Conservation (phyloP, 768 basidiomycete genomes). For the Leccinum arenicola region DNA sequence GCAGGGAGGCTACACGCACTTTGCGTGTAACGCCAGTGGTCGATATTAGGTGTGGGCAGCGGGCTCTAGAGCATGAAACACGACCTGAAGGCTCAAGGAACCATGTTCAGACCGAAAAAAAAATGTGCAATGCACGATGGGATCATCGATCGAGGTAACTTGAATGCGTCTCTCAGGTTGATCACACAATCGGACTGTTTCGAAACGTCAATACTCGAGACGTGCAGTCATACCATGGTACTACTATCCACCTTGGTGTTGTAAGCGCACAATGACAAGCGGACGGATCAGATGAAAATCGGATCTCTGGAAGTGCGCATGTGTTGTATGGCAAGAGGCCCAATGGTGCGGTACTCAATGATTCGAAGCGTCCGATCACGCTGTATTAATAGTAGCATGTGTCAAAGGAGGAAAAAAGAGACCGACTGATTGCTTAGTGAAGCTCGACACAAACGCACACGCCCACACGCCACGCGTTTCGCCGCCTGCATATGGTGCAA, state of each 20-base stretch:
- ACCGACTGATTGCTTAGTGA: background rate
- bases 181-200: background rate
- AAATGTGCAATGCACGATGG: background rate
- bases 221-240: background rate
- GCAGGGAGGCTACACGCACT: background rate
- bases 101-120: background rate
- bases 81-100: background rate
- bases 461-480: background rate
- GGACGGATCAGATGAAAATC: background rate
- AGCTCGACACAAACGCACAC: background rate
- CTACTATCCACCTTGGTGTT: background rate
- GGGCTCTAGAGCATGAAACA: background rate
- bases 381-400: slow-evolving; percentile 1
- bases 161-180: background rate
- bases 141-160: background rate
- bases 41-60: background rate
- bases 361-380: background rate
- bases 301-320: background rate
- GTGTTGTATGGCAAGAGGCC: background rate
- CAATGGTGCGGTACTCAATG: background rate
- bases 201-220: background rate
- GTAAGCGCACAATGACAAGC: background rate
- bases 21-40: background rate
- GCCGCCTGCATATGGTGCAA: background rate
- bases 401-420: background rate